phyloP scores from a whole-genome alignment of 192 early-diverging fungal species.

The Backusella westeae region DNA sequence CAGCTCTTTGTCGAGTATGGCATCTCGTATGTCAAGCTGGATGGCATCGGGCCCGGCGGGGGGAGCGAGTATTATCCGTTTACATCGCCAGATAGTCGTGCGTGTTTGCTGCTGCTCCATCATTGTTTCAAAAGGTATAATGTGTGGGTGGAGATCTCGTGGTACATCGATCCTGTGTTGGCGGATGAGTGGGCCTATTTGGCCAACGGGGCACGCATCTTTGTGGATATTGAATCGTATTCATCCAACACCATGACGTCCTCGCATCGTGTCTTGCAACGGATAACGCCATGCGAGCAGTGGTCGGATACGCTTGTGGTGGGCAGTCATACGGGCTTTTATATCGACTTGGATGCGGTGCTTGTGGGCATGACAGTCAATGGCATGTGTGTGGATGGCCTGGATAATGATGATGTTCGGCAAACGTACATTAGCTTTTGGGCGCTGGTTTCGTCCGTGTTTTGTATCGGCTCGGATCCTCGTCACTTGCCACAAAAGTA shows the following conservation, averaged over 20 bases:
- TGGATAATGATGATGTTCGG: slow-evolving; percentile 32
- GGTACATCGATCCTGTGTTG: slow-evolving; percentile 29
- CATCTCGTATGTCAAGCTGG: slow-evolving; percentile 28
- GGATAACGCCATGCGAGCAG: slow-evolving; percentile 14
- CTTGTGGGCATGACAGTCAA: slow-evolving; percentile 31
- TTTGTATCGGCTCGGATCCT: slow-evolving; percentile 35
- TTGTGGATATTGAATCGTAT: slow-evolving; percentile 37
- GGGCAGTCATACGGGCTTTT: slow-evolving; percentile 23
- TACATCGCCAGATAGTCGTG: slow-evolving; percentile 27
- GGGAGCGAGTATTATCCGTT: slow-evolving; percentile 24
- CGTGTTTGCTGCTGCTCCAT: slow-evolving; percentile 14
- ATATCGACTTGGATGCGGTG: slow-evolving; percentile 31
- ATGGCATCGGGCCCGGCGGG: slow-evolving; percentile 35
- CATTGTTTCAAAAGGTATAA: slow-evolving; percentile 20
- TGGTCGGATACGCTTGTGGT: slow-evolving; percentile 24
- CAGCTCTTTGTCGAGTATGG: slow-evolving; percentile 32
- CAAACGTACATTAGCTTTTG: slow-evolving; percentile 32
- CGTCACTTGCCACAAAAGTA: slow-evolving; percentile 29
- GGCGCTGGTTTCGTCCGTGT: slow-evolving; percentile 31
- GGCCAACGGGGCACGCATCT: slow-evolving; percentile 29
- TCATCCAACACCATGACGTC: slow-evolving; percentile 30
- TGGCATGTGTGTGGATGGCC: slow-evolving; percentile 28
- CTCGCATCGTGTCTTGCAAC: slow-evolving; percentile 26
- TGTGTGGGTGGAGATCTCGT: slow-evolving; percentile 36
- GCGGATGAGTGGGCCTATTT: slow-evolving; percentile 26